Conservation (phyloP, 805 yeast genomes). For the Yamadazyma insecticola region DNA sequence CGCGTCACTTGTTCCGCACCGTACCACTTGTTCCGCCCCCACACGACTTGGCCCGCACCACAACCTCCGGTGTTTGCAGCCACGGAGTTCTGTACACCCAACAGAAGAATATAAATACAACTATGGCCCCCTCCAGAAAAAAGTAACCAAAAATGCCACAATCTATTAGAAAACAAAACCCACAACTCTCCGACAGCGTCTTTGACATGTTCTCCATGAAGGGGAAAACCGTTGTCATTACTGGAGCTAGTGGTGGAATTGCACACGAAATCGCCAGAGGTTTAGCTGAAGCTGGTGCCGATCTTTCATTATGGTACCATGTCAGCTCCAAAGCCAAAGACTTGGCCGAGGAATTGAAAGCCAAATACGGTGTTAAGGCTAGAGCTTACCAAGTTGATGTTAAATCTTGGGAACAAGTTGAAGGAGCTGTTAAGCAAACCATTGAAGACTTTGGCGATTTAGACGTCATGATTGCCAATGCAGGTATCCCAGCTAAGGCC, state of each 20-base stretch:
- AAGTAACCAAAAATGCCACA: too few species aligned
- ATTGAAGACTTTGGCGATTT: constrained; percentile 32
- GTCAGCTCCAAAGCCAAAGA: constrained; percentile 20
- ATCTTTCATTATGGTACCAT: constrained; percentile 31
- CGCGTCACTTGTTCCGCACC: too few species aligned
- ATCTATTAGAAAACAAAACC: constrained; percentile 21
- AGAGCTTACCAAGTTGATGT: constrained; percentile 31
- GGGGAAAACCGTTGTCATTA: constrained; percentile 29
- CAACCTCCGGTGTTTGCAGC: too few species aligned
- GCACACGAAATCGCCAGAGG: constrained; percentile 33
- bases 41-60: too few species aligned
- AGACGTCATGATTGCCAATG: constrained; percentile 43
- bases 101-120: too few species aligned
- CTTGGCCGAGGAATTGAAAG: constrained; percentile 16
- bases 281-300: constrained; percentile 36
- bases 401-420: constrained; percentile 33
- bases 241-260: constrained; percentile 37
- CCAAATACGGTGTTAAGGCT: constrained; percentile 23
- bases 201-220: constrained; percentile 26
- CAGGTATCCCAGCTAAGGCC: constrained; percentile 43
- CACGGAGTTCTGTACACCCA: too few species aligned
- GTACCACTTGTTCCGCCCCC: too few species aligned
- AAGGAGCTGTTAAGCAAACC: constrained; percentile 23
- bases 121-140: too few species aligned
- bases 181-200: constrained; percentile 21